Evolutionary conservation across 371 early-diverging fungal species (phyloP), one percentile per base, ranked within the genome.

Genomic region (Mucor racemosus): DNA sequence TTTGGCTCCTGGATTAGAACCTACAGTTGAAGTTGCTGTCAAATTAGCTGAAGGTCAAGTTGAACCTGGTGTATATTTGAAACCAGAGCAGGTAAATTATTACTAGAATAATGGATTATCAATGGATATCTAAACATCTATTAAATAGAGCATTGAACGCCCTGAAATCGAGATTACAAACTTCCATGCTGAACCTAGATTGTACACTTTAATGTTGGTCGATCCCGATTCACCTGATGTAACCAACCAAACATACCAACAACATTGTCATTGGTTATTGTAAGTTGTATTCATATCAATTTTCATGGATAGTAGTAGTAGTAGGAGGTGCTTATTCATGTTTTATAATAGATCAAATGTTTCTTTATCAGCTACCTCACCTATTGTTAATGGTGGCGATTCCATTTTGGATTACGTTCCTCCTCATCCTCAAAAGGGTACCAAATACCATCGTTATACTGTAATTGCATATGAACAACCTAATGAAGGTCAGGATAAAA

Each of bases 341-440:
- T 46, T 44, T 9, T 36, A 39, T 68, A 88, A 39, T 68, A 88
- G 88, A 66, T 70, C 89, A 42, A 92, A 94, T 59, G 83, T 92
- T 15, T 76, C 87, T 26, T 69, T 91, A 64, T 87, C 85, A 65
- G 79, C 86, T 42, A 85, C 87, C 35, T 71, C 84, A 66, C 58
- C 79, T 10, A 60, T 67, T 11, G 78, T 86, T 5, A 60, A 58
- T 26, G 80, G 66, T 34, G 88, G 89, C 15, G 80, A 88, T 40
- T 76, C 80, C n/a, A 71, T 91, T 19, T 71, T 92, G 38, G 76
- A 84, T 7, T 94, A 94, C 69, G 58, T 91, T 26, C 91, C 93
- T 56, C 94, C 94, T 61, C 95, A 94, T 71, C 95, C 95, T 38
- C 86, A 91, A 55, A 86, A 86, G 66, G 94, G 94, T 40, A 90